Conservation (phyloP, 371 early-diverging fungal species). For the Fennellomyces sp. region DNA sequence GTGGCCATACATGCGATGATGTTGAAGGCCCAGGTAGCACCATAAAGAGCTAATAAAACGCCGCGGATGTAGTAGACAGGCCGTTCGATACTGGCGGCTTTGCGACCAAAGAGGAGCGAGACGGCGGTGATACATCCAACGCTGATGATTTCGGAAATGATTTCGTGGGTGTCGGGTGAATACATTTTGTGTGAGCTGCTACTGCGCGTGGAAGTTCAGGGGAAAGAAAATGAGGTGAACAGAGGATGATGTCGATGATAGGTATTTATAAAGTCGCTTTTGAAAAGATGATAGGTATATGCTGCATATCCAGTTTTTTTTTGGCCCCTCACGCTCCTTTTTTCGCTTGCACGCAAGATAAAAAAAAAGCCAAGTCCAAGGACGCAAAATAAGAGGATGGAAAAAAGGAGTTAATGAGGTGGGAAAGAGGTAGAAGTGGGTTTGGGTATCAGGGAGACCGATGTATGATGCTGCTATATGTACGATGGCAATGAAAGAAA, state of each 20-base stretch:
- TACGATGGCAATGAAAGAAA: not conserved
- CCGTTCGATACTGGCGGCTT: conserved; percentile 47
- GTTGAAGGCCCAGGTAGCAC: conserved; percentile 52
- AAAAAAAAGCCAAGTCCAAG: conserved; percentile 4
- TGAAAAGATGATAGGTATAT: not conserved
- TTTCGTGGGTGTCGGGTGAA: conserved; percentile 51
- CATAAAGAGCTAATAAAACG: conserved; percentile 43
- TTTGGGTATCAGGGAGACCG: not conserved
- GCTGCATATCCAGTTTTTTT: not conserved
- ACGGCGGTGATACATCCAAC: conserved; percentile 54
- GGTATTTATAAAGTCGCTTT: not conserved
- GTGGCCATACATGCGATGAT: conserved; percentile 53
- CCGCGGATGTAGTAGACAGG: conserved; percentile 52
- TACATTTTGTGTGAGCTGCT: conserved; percentile 28
- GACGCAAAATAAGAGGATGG: too few species aligned
- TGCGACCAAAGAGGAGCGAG: conserved; percentile 59
- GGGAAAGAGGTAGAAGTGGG: not conserved
- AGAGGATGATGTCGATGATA: not conserved
- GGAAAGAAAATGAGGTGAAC: not conserved
- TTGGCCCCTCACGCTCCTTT: not conserved
- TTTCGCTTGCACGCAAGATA: conserved; percentile 2
- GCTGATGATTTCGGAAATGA: conserved; percentile 48
- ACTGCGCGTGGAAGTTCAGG: not conserved
- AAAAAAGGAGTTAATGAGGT: not conserved
- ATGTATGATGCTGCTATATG: not conserved